These are phyloP conservation scores for Begonia peltatifolia DNA, from an alignment of 306 rosid genomes.

Conservation along the genomic window DNA sequence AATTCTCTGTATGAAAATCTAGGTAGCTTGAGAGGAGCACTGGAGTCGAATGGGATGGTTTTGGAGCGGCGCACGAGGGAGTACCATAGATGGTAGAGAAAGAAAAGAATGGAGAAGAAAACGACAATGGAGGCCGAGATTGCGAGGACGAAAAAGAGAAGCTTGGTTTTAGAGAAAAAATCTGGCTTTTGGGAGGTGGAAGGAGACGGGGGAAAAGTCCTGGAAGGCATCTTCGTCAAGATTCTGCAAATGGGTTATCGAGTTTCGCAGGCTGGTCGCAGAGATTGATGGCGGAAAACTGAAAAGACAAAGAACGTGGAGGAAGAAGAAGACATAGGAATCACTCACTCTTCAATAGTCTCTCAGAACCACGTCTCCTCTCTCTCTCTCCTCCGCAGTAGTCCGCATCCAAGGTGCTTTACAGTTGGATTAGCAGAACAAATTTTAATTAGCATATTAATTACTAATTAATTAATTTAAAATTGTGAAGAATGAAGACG, in stretches of 20 bases:
- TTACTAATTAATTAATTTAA: no score
- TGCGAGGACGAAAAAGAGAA: slow-evolving; percentile 58
- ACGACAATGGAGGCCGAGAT: slow-evolving; percentile 70
- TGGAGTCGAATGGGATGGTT: slow-evolving; percentile 72
- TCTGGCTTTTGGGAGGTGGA: slow-evolving; percentile 1
- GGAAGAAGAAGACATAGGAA: slow-evolving; percentile 5
- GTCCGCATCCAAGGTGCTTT: no score
- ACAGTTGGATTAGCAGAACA: no score
- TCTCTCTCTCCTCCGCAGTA: no score
- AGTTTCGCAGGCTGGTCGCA: background rate
- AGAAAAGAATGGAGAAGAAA: slow-evolving; percentile 55
- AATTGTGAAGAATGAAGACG: no score
- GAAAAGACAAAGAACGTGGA: slow-evolving; percentile 9
- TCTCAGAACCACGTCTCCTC: no score
- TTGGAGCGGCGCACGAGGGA: slow-evolving; percentile 52
- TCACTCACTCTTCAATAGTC: background rate
- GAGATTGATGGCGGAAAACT: slow-evolving; percentile 4
- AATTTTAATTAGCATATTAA: no score
- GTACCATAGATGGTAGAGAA: slow-evolving; percentile 62
- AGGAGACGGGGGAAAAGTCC: slow-evolving; percentile 33
- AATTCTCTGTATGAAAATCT: slow-evolving; percentile 74
- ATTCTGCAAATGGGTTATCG: slow-evolving; percentile 11
- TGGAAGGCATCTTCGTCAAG: slow-evolving; percentile 51
- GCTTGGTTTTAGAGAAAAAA: slow-evolving; percentile 46
- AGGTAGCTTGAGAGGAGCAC: slow-evolving; percentile 71